A percentile compares a stretch with the other conserved stretches of the same genome.
These are phyloP conservation scores for Phytophthora citricola DNA, from an alignment of 352 stramenopile species.

Conservation along the genomic window DNA sequence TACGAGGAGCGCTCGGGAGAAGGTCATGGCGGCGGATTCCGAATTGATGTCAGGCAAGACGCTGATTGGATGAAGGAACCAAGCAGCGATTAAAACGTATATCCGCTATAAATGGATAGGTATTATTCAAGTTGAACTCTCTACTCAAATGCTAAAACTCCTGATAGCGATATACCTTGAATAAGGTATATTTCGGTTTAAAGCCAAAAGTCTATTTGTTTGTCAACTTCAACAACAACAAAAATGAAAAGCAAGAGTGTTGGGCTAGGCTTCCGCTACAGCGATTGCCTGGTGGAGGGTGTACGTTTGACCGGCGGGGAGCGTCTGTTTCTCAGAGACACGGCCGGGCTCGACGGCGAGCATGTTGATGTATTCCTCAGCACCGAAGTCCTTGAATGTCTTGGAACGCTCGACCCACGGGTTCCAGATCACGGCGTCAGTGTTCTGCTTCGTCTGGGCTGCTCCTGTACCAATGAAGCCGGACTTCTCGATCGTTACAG, in stretches of 20 bases:
- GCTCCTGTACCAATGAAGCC: conserved; percentile 49
- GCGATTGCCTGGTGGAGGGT: conserved; percentile 39
- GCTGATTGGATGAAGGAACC: conserved; percentile 21
- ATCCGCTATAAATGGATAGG: too few species aligned
- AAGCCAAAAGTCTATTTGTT: background rate
- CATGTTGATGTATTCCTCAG: conserved; percentile 95
- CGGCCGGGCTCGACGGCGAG: conserved; percentile 95
- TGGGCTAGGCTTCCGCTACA: conserved; percentile 9
- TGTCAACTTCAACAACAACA: conserved; percentile 32
- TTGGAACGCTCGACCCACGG: conserved; percentile 93
- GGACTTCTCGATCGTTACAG: conserved; percentile 71
- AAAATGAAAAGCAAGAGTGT: background rate
- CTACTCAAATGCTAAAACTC: too few species aligned
- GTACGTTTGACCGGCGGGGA: conserved; percentile 54
- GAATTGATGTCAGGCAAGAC: background rate
- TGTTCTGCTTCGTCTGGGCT: conserved; percentile 30
- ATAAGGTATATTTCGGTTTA: too few species aligned
- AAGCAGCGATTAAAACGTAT: background rate
- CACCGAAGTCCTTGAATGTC: conserved; percentile 93
- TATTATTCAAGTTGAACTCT: too few species aligned
- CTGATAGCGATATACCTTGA: too few species aligned
- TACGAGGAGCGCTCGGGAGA: background rate
- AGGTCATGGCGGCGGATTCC: background rate
- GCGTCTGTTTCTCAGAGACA: conserved; percentile 52
- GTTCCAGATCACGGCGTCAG: conserved; percentile 93